Percentiles rank a stretch among this genome's conserved stretches.
Conservation (phyloP, 352 stramenopile species). For the Globisporangium polare region DNA sequence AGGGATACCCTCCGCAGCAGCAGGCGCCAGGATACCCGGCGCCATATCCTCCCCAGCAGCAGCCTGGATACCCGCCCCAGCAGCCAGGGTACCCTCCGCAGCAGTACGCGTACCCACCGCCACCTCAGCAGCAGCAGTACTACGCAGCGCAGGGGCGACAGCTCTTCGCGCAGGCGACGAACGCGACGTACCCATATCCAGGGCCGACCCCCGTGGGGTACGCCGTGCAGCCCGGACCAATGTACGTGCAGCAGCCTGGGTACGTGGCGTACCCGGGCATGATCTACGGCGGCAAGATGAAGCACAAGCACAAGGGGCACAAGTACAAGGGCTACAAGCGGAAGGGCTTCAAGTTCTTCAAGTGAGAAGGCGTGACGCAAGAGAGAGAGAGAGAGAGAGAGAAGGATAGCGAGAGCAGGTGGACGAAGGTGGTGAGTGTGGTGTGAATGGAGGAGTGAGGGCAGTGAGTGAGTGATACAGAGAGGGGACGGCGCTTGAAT, state of each 20-base stretch:
- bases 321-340: slow-evolving; percentile 55
- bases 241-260: slow-evolving; percentile 31
- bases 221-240: slow-evolving; percentile 18
- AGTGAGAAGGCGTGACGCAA: slow-evolving; percentile 45
- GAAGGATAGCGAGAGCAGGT: neutral
- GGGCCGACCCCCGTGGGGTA: slow-evolving; percentile 26
- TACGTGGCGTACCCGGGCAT: slow-evolving; percentile 67
- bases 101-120: slow-evolving; percentile 31
- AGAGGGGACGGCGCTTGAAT: neutral
- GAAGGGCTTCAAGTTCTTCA: slow-evolving; percentile 57
- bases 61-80: slow-evolving; percentile 23
- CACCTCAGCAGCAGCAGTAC: slow-evolving; percentile 41
- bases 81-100: slow-evolving; percentile 34
- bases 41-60: slow-evolving; percentile 14
- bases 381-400: neutral
- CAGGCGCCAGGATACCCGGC: slow-evolving; percentile 19
- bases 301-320: slow-evolving; percentile 51
- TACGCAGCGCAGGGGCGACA: slow-evolving; percentile 65
- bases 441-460: neutral
- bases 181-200: slow-evolving; percentile 20
- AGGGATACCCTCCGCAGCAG: slow-evolving; percentile 22
- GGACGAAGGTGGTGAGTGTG: neutral
- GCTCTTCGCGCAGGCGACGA: slow-evolving; percentile 64
- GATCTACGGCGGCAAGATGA: slow-evolving; percentile 43
- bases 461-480: neutral